Evolutionary conservation across 805 yeast genomes (phyloP).

Genomic region (Schizosaccharomyces octosporus): DNA sequence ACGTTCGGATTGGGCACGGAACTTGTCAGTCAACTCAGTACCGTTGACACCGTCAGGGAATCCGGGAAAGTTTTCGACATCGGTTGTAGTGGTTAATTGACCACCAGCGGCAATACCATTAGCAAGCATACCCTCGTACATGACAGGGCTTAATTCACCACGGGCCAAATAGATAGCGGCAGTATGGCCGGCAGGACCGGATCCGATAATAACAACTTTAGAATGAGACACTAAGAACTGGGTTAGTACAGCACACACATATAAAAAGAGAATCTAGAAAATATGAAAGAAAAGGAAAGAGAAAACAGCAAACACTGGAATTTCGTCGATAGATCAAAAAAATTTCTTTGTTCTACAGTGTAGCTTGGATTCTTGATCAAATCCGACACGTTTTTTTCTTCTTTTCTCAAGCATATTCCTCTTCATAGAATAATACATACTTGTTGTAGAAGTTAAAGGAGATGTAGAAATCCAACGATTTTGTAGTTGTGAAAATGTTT

Average conservation of each 20-base stretch:
- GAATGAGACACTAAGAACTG: conserved; percentile 21
- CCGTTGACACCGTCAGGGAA: conserved; percentile 88
- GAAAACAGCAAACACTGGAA: no score
- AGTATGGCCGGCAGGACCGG: conserved; percentile 98
- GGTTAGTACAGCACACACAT: neutral
- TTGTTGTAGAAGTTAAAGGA: no score
- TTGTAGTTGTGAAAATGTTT: no score
- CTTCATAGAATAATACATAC: no score
- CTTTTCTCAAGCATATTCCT: no score
- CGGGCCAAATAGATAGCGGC: conserved; percentile 93
- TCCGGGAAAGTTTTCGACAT: conserved; percentile 94
- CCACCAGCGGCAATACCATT: conserved; percentile 98
- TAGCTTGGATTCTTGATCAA: no score
- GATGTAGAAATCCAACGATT: no score
- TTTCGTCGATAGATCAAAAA: no score
- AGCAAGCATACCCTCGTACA: conserved; percentile 91
- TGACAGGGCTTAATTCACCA: conserved; percentile 81
- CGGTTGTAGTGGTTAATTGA: conserved; percentile 94
- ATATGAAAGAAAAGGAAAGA: neutral
- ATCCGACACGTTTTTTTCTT: no score
- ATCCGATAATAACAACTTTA: conserved; percentile 52
- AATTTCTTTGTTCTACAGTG: no score
- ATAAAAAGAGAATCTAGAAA: neutral
- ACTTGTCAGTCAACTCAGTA: conserved; percentile 66
- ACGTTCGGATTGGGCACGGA: conserved; percentile 66